Percentiles rank a stretch among this genome's conserved stretches.
Conservation (phyloP, 768 basidiomycete genomes). For the Agrocybe pediades region DNA sequence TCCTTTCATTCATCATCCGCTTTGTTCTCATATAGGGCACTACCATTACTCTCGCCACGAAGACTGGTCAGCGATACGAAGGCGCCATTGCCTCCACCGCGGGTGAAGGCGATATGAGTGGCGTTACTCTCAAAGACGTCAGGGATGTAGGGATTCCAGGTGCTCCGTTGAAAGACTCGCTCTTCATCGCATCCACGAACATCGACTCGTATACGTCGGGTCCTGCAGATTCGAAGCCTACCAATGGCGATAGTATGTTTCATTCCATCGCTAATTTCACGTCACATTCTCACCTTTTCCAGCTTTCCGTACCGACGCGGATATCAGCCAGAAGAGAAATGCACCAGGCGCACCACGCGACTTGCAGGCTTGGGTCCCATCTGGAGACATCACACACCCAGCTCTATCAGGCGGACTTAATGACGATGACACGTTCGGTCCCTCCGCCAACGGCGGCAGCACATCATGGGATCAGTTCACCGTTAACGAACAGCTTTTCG, state of each 20-base stretch:
- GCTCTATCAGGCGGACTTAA: slow-evolving; percentile 21
- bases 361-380: slow-evolving; percentile 76
- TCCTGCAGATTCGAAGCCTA: slow-evolving; percentile 67
- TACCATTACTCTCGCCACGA: slow-evolving; percentile 74
- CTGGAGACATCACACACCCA: slow-evolving; percentile 30
- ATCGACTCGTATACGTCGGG: slow-evolving; percentile 76
- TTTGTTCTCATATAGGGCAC: slow-evolving; percentile 54
- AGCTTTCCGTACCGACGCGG: slow-evolving; percentile 85
- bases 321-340: slow-evolving; percentile 65
- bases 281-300: slow-evolving; percentile 4
- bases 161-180: slow-evolving; percentile 66
- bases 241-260: slow-evolving; percentile 73
- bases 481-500: slow-evolving; percentile 91
- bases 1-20: slow-evolving; percentile 4
- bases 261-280: background rate
- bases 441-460: slow-evolving; percentile 43
- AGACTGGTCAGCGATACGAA: slow-evolving; percentile 72
- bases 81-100: slow-evolving; percentile 65
- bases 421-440: slow-evolving; percentile 48
- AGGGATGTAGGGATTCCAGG: slow-evolving; percentile 71
- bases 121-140: slow-evolving; percentile 76
- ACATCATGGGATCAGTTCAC: slow-evolving; percentile 89
- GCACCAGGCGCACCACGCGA: slow-evolving; percentile 55
- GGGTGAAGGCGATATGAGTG: slow-evolving; percentile 67
- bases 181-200: slow-evolving; percentile 72